Base-by-base conservation (phyloP, 805 yeast species). In the Candida hungchunana region DNA sequence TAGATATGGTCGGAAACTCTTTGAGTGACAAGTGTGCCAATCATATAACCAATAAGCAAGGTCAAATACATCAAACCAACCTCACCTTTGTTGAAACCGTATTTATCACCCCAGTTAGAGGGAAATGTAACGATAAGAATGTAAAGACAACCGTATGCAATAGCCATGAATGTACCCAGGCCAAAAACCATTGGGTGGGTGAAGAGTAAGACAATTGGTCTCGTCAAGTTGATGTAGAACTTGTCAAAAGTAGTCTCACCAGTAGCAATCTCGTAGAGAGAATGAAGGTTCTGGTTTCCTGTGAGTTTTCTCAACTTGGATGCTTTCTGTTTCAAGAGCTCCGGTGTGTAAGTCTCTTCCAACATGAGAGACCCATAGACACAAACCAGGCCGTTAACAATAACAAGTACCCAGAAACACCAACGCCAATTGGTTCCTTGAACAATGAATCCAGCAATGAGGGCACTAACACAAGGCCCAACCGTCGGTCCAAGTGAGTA, bases 161-260 rank as follows among this genome's bases (percentile, higher is more conserved):
- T 74, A 2, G 86, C 86, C 74, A 76, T 68, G 53, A 73, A 77
- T 5, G 71, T 53, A 4, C 85, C 84, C 24, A 80, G 59, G 0
- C 82, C 79, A 18, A 75, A 59, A 20, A 79, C 75, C 71, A 80
- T 76, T 3, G 85, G 85, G 48, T 79, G 75, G 17, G 75, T 66
- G 26, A 66, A 54, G 19, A 79, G 57, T 36, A 79, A 57, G 29
- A 59, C 60, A 14, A 78, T 29, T 3, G 87, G 87, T 34, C 86
- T 64, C 20, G 72, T 59, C 35, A 77, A 59, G 22, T 72, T 69
- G 18, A 59, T 29, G 27, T 50, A 39, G 40, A 73, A 56, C 41
- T 59, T 67, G 18, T 62, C 66, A 30, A 42, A 32, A 5, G 56
- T 42, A 17, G 71, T 60, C 37, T 67, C 71, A 25, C 69, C 72